A percentile compares a stretch with the other conserved stretches of the same genome.
Conservation (phyloP, 495 filamentous ascomycete genomes). For the Hyaloscypha bicolor region DNA sequence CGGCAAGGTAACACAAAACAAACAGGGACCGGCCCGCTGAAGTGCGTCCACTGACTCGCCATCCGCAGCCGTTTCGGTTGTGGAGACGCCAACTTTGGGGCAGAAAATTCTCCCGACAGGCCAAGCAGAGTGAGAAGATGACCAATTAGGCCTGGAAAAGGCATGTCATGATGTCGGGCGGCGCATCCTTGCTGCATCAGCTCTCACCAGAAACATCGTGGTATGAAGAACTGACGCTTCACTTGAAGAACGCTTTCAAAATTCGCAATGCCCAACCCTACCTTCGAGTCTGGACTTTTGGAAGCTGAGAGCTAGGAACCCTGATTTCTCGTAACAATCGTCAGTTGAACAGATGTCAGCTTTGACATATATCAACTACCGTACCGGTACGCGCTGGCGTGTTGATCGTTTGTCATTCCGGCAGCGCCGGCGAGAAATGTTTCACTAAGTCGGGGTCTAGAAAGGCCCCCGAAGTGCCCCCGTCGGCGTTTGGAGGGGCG, state of each 20-base stretch:
- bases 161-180: not conserved
- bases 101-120: constrained; percentile 7
- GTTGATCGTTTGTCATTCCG: not conserved
- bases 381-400: no score
- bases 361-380: not conserved
- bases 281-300: not conserved
- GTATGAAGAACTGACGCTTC: not conserved
- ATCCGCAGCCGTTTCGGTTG: not conserved
- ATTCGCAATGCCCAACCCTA: not conserved
- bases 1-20: not conserved
- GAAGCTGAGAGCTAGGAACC: not conserved
- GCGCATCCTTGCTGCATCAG: not conserved
- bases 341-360: not conserved
- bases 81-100: not conserved
- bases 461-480: not conserved
- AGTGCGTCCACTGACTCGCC: constrained; percentile 3
- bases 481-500: constrained; percentile 3
- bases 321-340: not conserved
- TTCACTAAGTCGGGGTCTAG: not conserved
- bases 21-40: not conserved
- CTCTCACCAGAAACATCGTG: not conserved
- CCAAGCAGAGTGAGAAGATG: not conserved
- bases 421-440: not conserved
- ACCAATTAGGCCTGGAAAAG: not conserved
- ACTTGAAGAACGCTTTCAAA: not conserved